Evolutionary conservation across 345 rosid genomes (phyloP).

Genomic region (Bruguiera gymnorhiza): DNA sequence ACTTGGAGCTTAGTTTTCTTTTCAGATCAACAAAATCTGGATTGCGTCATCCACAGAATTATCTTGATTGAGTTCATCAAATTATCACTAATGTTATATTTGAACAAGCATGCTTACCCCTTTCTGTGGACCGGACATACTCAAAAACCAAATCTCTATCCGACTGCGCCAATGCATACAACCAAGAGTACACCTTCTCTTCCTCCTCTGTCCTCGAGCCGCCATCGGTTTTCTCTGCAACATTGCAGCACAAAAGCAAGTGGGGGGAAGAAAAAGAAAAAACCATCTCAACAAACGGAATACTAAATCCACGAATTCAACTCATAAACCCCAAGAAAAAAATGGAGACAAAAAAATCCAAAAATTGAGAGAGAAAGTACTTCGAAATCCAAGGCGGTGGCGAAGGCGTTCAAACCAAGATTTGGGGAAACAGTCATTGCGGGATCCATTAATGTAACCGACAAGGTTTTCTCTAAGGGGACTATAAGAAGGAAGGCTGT

Average conservation of each 20-base stretch:
- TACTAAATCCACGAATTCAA: background rate
- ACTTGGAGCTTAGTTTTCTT: too few relatives aligned
- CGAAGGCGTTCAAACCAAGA: conserved; percentile 25
- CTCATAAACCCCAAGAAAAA: background rate
- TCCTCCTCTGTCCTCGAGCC: conserved; percentile 58
- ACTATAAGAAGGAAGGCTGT: conserved; percentile 27
- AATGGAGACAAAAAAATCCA: background rate
- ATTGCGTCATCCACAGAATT: too few relatives aligned
- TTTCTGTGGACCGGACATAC: conserved; percentile 69
- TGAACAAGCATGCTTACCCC: conserved; percentile 33
- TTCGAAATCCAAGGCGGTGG: conserved; percentile 33
- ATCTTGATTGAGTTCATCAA: conserved; percentile 16
- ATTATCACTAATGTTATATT: background rate
- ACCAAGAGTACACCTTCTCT: conserved; percentile 65
- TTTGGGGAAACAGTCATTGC: conserved; percentile 15
- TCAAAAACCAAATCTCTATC: conserved; percentile 54
- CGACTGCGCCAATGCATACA: conserved; percentile 51
- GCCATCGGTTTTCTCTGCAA: conserved; percentile 46
- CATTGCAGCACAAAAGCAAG: conserved; percentile 2
- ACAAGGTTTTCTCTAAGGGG: conserved; percentile 31
- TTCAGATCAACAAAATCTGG: too few relatives aligned
- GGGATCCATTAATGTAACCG: background rate
- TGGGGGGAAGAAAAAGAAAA: background rate
- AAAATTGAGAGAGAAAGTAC: conserved; percentile 11
- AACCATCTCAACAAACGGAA: conserved; percentile 12